These are phyloP conservation scores for Macrophomina phaseolina DNA, from an alignment of 2,329 filamentous ascomycete genomes.

Conservation along the genomic window DNA sequence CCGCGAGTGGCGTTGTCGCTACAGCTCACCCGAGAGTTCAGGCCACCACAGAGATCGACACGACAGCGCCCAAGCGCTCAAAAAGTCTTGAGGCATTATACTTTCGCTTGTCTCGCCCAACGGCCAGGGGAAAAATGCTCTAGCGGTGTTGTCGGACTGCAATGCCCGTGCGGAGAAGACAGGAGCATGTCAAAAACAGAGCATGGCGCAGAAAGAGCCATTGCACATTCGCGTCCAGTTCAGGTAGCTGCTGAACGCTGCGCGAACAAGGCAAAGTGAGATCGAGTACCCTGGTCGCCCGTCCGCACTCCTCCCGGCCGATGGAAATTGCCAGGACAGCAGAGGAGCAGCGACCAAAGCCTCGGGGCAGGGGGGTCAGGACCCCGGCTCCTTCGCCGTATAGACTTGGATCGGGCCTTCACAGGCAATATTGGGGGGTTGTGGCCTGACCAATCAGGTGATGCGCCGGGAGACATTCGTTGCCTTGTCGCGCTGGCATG, in stretches of 20 bases:
- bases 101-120: neutral
- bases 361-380: neutral
- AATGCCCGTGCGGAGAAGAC: neutral
- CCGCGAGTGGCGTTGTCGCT: neutral
- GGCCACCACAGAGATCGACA: conserved; percentile 5
- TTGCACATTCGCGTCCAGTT: neutral
- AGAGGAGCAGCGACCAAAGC: neutral
- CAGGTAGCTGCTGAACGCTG: neutral
- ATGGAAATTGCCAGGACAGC: neutral
- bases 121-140: neutral
- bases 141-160: neutral
- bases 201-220: neutral
- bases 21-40: neutral
- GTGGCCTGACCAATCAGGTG: neutral
- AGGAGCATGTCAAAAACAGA: neutral
- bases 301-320: neutral
- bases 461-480: neutral
- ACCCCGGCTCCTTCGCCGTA: neutral
- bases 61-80: neutral
- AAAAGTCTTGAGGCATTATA: neutral
- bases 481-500: neutral
- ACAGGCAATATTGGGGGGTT: neutral
- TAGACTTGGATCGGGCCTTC: neutral
- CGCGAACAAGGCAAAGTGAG: neutral
- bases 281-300: neutral